Conservation (phyloP, 352 stramenopile genomes). For the Pythium dissimile region DNA sequence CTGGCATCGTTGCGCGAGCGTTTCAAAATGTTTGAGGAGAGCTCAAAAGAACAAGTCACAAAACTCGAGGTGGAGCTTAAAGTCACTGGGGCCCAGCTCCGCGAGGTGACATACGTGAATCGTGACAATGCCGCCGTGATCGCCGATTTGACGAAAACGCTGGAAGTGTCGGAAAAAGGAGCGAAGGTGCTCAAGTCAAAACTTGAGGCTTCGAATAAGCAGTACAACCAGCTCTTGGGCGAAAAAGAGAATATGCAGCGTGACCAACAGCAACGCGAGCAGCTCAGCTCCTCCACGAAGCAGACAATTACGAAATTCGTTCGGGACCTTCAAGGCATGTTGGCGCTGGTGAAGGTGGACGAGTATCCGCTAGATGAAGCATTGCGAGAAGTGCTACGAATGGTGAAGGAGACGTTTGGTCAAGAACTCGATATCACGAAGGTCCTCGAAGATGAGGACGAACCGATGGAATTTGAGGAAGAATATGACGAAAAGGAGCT, state of each 20-base stretch:
- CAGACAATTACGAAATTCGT: constrained; percentile 51
- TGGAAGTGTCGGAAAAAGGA: constrained; percentile 51
- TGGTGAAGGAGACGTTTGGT: constrained; percentile 60
- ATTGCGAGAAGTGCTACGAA: constrained; percentile 58
- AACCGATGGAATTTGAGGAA: constrained; percentile 54
- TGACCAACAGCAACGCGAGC: constrained; percentile 48
- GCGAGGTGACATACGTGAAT: constrained; percentile 73
- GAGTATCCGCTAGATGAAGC: constrained; percentile 79
- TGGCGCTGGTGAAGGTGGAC: constrained; percentile 69
- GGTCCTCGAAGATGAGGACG: constrained; percentile 62
- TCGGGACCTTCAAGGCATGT: constrained; percentile 57
- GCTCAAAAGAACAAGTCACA: constrained; percentile 71
- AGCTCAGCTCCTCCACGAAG: constrained; percentile 53
- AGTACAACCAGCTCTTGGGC: constrained; percentile 34
- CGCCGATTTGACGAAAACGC: constrained; percentile 49
- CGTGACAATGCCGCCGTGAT: constrained; percentile 67
- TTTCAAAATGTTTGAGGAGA: constrained; percentile 77
- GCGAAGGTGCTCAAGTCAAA: constrained; percentile 31
- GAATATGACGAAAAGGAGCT: constrained; percentile 56
- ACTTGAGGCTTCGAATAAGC: constrained; percentile 39
- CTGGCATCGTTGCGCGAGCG: constrained; percentile 58
- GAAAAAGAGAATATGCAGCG: constrained; percentile 64
- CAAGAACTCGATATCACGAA: constrained; percentile 40
- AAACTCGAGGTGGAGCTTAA: constrained; percentile 83
- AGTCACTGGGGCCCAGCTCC: constrained; percentile 59